Evolutionary conservation across 192 early-diverging fungal genomes (phyloP).

Genomic region (Neocallimastix lanati): DNA sequence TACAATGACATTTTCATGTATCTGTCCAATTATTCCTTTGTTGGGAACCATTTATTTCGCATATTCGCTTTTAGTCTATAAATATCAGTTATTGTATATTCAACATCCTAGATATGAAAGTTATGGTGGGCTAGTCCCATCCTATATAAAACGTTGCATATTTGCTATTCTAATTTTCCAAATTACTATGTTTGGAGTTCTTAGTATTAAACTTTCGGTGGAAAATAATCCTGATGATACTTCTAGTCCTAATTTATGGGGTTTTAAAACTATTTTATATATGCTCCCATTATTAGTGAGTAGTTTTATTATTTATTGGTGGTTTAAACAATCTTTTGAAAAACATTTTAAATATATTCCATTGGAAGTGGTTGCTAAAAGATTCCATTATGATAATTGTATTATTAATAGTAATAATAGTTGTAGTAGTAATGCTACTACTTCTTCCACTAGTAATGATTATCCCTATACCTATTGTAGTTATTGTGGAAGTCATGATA

Average conservation of each 20-base stretch:
- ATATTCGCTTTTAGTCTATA: slow-evolving; percentile 42
- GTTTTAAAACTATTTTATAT: not conserved
- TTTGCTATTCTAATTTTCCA: slow-evolving; percentile 44
- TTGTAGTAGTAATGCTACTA: not conserved
- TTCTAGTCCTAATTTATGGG: not conserved
- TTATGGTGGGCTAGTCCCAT: slow-evolving; percentile 26
- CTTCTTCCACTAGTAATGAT: not conserved
- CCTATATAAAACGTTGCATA: slow-evolving; percentile 28
- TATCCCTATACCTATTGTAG: not conserved
- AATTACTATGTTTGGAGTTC: slow-evolving; percentile 27
- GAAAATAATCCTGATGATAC: not conserved
- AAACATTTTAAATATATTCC: not conserved
- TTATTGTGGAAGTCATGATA: not conserved
- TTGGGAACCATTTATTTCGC: slow-evolving; percentile 49
- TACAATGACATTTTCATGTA: slow-evolving; percentile 52
- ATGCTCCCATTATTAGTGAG: not conserved
- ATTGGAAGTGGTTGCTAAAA: not conserved
- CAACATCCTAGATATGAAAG: slow-evolving; percentile 26
- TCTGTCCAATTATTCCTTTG: slow-evolving; percentile 50
- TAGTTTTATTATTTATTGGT: not conserved
- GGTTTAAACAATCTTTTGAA: not conserved
- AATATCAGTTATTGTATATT: slow-evolving; percentile 53
- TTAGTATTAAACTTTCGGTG: slow-evolving; percentile 16
- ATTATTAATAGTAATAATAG: not conserved
- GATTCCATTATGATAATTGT: not conserved